phyloP scores from a whole-genome alignment of 306 rosid species.

The Inga laurina region DNA sequence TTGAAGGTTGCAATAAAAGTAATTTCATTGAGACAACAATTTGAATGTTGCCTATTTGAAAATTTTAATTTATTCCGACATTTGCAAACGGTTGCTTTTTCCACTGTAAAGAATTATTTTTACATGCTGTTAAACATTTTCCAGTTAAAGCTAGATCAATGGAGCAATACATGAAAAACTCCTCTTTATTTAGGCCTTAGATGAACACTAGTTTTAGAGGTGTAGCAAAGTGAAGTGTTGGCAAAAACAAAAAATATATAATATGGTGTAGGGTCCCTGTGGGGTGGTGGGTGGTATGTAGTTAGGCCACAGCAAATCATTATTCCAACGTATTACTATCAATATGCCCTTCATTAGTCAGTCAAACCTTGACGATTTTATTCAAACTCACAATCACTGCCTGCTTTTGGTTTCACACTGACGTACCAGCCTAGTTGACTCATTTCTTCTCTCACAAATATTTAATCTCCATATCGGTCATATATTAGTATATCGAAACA shows the following conservation, averaged over 20 bases:
- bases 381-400: conserved; percentile 24
- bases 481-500: neutral
- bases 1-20: too few species aligned
- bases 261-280: conserved; percentile 14
- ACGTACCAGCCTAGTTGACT: neutral
- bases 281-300: neutral
- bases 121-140: too few species aligned
- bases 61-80: too few species aligned
- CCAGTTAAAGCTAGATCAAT: too few species aligned
- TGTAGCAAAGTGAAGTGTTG: too few species aligned
- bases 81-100: too few species aligned
- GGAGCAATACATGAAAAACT: too few species aligned
- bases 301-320: conserved; percentile 21
- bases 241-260: neutral
- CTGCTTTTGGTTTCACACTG: conserved; percentile 10
- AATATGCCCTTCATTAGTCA: conserved; percentile 22
- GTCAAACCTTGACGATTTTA: conserved; percentile 35
- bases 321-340: conserved; percentile 15
- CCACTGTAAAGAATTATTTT: too few species aligned
- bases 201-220: too few species aligned
- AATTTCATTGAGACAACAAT: too few species aligned
- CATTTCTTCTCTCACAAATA: neutral
- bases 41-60: too few species aligned
- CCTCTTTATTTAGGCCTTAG: too few species aligned
- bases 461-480: neutral